phyloP scores from a whole-genome alignment of 1,139 yeast species.

The Meyerozyma smithsonii region DNA sequence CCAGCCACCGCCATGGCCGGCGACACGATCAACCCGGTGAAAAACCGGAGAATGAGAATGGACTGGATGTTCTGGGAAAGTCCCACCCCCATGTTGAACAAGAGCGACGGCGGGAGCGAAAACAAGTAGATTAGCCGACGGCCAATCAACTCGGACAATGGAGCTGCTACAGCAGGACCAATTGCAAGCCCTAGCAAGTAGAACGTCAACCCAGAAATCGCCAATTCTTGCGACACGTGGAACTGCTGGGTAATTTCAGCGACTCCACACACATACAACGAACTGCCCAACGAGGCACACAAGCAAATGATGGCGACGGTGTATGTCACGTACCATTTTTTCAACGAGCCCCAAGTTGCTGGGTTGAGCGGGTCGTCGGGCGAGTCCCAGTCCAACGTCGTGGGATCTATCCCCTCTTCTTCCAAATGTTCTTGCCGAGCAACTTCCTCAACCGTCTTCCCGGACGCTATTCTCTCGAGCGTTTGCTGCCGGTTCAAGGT shows the following conservation, averaged over 20 bases:
- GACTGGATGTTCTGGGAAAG: conserved; percentile 52
- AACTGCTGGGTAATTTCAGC: conserved; percentile 45
- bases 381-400: conserved; percentile 56
- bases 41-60: conserved; percentile 66
- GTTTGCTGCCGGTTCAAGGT: conserved; percentile 19
- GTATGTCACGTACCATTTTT: conserved; percentile 61
- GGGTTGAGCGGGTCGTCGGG: conserved; percentile 60
- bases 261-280: conserved; percentile 60
- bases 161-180: conserved; percentile 76
- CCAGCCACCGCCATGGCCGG: conserved; percentile 88
- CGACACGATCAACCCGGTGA: conserved; percentile 75
- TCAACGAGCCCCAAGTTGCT: conserved; percentile 57
- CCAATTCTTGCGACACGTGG: conserved; percentile 52
- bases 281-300: conserved; percentile 67
- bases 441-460: conserved; percentile 15
- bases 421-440: conserved; percentile 10
- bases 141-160: conserved; percentile 71
- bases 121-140: conserved; percentile 57
- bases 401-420: conserved; percentile 28
- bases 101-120: conserved; percentile 64
- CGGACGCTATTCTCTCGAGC: conserved; percentile 16
- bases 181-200: conserved; percentile 69
- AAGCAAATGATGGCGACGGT: conserved; percentile 60
- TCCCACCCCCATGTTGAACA: conserved; percentile 75
- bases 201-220: conserved; percentile 63